Base-by-base conservation (phyloP, 1,284 basidiomycete species). In the Trichosporon sp. region DNA sequence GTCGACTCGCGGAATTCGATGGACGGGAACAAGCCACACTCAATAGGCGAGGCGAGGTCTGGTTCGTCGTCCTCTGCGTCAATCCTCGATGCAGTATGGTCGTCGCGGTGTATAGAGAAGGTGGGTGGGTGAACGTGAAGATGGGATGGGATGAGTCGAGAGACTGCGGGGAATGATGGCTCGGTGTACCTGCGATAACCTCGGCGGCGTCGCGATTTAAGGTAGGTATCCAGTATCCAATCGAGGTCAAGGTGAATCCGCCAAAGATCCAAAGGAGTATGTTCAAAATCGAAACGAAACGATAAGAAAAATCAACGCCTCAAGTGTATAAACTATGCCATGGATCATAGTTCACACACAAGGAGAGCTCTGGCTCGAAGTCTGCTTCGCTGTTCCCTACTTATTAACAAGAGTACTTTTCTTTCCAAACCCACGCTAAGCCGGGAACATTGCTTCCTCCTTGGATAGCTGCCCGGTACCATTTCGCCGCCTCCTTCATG, bases 391-490 rank as follows among this genome's bases (percentile, higher is more conserved):
- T 54, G 49, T 54, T 54, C 49, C 49, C 49, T 54, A 54, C 49
- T 54, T 54, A 54, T 54, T 54, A 54, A 54, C 49, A 29, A 27
- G 49, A 54, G 60, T 69, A 69, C 65, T 69, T 69, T 52, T 66
- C 67, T 62, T 81, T 81, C 74, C 77, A 80, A 4, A 81, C 71
- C 79, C 79, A 81, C n/a, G 78, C 76, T 37, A 81, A 63, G 4
- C 79, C 79, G 29, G 78, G 70, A 0, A 72, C 75, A 40, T 71
- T 75, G 25, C 70, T 70, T 5, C 77, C 75, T 11, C 74, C 74
- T 34, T 73, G n/a, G 29, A 64, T 54, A 49, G 79, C 79, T 58
- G 74, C 75, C 5, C 79, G 69, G 63, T 81, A 81, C 79, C 79
- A 81, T 65, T 73, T 75, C 2, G 78, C 78, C 16, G 79, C 77